A percentile compares a stretch with the other conserved stretches of the same genome.
Conservation (phyloP, 2,329 filamentous ascomycete genomes). For the Xenosphaeropsis pyriputrescens region DNA sequence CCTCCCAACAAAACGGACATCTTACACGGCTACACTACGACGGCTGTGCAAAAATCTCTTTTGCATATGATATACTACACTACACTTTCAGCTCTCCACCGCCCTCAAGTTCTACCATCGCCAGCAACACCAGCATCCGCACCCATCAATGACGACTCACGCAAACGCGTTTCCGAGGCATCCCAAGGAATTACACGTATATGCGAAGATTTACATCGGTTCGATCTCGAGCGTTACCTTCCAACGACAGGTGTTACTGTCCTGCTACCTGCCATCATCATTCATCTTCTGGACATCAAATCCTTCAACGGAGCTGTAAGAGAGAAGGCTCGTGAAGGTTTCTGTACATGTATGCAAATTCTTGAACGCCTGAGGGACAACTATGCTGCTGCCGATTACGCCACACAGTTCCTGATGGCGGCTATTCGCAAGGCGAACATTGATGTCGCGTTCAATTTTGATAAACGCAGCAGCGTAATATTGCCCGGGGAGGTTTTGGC, state of each 20-base stretch:
- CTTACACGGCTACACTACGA: conserved; percentile 41
- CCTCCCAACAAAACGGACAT: conserved; percentile 37
- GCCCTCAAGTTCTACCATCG: conserved; percentile 77
- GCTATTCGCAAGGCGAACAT: conserved; percentile 80
- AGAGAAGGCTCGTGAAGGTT: conserved; percentile 61
- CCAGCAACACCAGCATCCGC: conserved; percentile 35
- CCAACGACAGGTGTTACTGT: conserved; percentile 87
- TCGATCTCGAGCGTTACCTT: conserved; percentile 62
- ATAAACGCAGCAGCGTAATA: background rate
- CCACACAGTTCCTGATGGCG: conserved; percentile 87
- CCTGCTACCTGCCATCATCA: conserved; percentile 82
- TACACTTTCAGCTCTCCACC: conserved; percentile 77
- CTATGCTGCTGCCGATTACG: conserved; percentile 89
- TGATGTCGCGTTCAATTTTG: conserved; percentile 6
- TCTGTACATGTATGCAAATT: conserved; percentile 85
- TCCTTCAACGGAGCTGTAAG: conserved; percentile 59
- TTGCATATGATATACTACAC: conserved; percentile 92
- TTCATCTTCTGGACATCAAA: conserved; percentile 86
- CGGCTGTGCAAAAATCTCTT: conserved; percentile 63
- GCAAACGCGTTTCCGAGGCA: conserved; percentile 68
- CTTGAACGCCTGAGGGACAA: conserved; percentile 78
- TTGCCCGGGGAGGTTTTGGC: background rate
- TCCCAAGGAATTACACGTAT: conserved; percentile 78
- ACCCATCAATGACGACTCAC: conserved; percentile 69
- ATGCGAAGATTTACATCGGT: conserved; percentile 58